Conservation (phyloP, 495 filamentous ascomycete genomes). For the Sordaria brevicollis region DNA sequence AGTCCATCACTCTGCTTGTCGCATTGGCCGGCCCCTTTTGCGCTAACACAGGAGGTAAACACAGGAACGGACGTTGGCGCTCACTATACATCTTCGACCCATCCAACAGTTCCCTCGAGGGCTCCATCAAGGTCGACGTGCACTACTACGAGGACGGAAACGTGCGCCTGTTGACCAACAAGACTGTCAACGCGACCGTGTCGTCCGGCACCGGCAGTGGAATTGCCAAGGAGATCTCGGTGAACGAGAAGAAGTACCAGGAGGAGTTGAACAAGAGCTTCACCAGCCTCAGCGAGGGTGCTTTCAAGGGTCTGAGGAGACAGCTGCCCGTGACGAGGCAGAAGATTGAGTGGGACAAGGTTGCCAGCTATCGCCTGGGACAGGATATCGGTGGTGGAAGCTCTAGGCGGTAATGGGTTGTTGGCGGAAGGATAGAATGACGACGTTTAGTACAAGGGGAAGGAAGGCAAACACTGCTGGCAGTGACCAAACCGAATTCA, state of each 20-base stretch:
- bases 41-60: neutral
- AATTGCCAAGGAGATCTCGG: slow-evolving; percentile 64
- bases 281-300: slow-evolving; percentile 75
- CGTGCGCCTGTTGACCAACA: slow-evolving; percentile 78
- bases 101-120: slow-evolving; percentile 48
- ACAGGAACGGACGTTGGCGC: slow-evolving; percentile 95
- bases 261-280: slow-evolving; percentile 92
- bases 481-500: neutral
- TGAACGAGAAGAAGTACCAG: slow-evolving; percentile 83
- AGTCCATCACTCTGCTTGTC: neutral
- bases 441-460: neutral
- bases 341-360: slow-evolving; percentile 99
- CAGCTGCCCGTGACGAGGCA: slow-evolving; percentile 95
- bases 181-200: slow-evolving; percentile 54
- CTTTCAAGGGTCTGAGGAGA: slow-evolving; percentile 85
- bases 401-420: slow-evolving; percentile 27
- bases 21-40: neutral
- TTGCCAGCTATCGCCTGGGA: slow-evolving; percentile 81
- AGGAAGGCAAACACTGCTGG: neutral
- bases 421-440: neutral
- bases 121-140: slow-evolving; percentile 72
- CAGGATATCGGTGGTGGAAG: slow-evolving; percentile 57
- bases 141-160: slow-evolving; percentile 99
- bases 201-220: slow-evolving; percentile 52
- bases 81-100: slow-evolving; percentile 72